Evolutionary conservation across 1,139 yeast species (phyloP).

Genomic region (Hyphopichia buzzinii): DNA sequence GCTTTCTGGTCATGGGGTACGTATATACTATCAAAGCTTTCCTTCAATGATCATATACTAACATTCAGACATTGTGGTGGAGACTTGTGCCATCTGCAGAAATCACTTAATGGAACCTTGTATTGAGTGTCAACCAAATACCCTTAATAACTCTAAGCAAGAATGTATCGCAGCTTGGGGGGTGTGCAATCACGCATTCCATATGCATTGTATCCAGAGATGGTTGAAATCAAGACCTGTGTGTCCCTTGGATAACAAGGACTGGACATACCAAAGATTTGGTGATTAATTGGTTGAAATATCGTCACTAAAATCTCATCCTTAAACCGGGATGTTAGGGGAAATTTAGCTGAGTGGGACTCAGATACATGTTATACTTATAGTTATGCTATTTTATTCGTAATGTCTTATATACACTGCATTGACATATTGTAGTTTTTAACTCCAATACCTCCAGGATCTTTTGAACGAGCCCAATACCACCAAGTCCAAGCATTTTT

Average conservation of each 20-base stretch:
- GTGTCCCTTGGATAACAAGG: constrained; percentile 94
- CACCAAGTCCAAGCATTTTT: constrained; percentile 31
- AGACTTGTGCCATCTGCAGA: constrained; percentile 97
- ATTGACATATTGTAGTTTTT: neutral
- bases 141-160: constrained; percentile 61
- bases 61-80: constrained; percentile 72
- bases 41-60: constrained; percentile 15
- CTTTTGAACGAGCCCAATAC: constrained; percentile 38
- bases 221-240: constrained; percentile 98
- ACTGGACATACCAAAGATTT: constrained; percentile 87
- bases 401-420: neutral
- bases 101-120: constrained; percentile 99
- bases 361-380: too few relatives aligned
- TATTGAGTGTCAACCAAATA: constrained; percentile 92
- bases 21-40: constrained; percentile 16
- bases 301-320: too few relatives aligned
- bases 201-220: constrained; percentile 90
- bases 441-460: constrained; percentile 22
- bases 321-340: too few relatives aligned
- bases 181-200: constrained; percentile 90
- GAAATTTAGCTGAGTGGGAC: too few relatives aligned
- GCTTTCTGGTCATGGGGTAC: constrained; percentile 99
- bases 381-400: neutral
- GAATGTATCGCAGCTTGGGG: constrained; percentile 99
- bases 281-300: constrained; percentile 48